These are phyloP conservation scores for Tricholoma saponaceum DNA, from an alignment of 768 basidiomycete species.

Conservation along the genomic window DNA sequence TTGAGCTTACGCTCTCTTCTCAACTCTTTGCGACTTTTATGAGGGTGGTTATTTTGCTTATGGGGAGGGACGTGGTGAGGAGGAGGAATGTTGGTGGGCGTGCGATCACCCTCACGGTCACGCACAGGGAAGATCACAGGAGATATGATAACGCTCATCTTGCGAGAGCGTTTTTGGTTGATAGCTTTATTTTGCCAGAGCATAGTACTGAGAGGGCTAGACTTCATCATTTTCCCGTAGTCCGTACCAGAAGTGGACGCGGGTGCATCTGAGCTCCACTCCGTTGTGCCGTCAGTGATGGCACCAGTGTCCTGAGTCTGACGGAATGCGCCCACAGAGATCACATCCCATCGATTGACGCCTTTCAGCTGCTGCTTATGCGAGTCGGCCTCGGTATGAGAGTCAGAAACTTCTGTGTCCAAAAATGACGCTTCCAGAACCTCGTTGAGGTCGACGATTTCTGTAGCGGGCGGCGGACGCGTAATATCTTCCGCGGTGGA, in stretches of 20 bases:
- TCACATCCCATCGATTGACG: constrained; percentile 68
- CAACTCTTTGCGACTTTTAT: constrained; percentile 61
- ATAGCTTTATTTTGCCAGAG: constrained; percentile 42
- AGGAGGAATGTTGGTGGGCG: constrained; percentile 39
- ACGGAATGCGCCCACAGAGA: constrained; percentile 71
- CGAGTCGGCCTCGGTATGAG: constrained; percentile 30
- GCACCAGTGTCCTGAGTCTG: constrained; percentile 44
- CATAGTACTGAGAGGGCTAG: constrained; percentile 52
- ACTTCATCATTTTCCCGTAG: constrained; percentile 48
- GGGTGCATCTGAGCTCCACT: constrained; percentile 34
- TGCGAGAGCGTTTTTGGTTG: constrained; percentile 24
- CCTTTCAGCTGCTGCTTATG: constrained; percentile 38
- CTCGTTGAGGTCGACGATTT: constrained; percentile 66
- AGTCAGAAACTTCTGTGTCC: constrained; percentile 47
- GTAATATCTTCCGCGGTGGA: constrained; percentile 7
- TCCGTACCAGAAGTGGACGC: constrained; percentile 29
- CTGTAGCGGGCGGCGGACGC: constrained; percentile 35
- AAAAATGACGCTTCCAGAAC: constrained; percentile 74
- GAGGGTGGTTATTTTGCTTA: constrained; percentile 33
- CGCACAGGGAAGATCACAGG: constrained; percentile 49
- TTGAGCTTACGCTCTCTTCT: constrained; percentile 67
- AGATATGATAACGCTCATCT: constrained; percentile 37
- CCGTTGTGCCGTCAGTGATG: constrained; percentile 15
- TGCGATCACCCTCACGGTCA: constrained; percentile 46
- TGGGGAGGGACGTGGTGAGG: constrained; percentile 29